Conservation (phyloP, 257 asterid genomes). For the Schizonepeta tenuifolia region DNA sequence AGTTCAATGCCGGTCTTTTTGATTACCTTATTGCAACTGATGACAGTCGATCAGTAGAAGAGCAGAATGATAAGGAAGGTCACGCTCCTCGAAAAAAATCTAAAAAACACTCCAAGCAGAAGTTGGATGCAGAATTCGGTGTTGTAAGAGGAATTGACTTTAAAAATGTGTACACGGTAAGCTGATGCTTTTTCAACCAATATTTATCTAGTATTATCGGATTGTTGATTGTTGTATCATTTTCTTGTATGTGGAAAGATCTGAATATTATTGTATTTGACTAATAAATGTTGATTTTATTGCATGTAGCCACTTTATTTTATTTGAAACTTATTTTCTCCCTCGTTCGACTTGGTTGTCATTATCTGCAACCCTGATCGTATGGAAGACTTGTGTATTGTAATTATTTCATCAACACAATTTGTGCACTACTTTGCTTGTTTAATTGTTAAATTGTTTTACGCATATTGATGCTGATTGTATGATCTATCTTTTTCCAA, state of each 20-base stretch:
- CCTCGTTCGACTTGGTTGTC: not conserved
- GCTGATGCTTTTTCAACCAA: slow-evolving; percentile 25
- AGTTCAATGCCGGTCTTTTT: slow-evolving; percentile 93
- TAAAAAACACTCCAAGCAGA: slow-evolving; percentile 58
- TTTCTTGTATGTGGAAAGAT: not conserved
- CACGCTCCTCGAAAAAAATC: slow-evolving; percentile 53
- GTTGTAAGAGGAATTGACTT: slow-evolving; percentile 98
- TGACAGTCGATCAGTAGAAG: slow-evolving; percentile 57
- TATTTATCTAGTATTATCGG: slow-evolving; percentile 16
- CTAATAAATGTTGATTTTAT: not conserved
- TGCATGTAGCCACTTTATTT: not conserved
- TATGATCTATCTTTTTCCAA: slow-evolving; percentile 26
- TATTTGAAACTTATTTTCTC: not conserved
- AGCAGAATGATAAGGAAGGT: slow-evolving; percentile 49
- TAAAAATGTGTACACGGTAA: slow-evolving; percentile 92
- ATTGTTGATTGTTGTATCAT: not conserved
- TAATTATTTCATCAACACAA: not conserved
- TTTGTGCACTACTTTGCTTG: not conserved
- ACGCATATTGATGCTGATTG: not conserved
- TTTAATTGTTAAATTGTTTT: not conserved
- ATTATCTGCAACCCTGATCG: slow-evolving; percentile 9
- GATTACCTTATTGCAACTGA: slow-evolving; percentile 94
- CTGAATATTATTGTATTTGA: not conserved
- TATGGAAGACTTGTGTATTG: slow-evolving; percentile 6
- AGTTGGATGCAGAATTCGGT: slow-evolving; percentile 88